Evolutionary conservation across 495 filamentous ascomycete species (phyloP), one percentile per base, ranked within the genome.

Genomic region (Copromyces sp.): DNA sequence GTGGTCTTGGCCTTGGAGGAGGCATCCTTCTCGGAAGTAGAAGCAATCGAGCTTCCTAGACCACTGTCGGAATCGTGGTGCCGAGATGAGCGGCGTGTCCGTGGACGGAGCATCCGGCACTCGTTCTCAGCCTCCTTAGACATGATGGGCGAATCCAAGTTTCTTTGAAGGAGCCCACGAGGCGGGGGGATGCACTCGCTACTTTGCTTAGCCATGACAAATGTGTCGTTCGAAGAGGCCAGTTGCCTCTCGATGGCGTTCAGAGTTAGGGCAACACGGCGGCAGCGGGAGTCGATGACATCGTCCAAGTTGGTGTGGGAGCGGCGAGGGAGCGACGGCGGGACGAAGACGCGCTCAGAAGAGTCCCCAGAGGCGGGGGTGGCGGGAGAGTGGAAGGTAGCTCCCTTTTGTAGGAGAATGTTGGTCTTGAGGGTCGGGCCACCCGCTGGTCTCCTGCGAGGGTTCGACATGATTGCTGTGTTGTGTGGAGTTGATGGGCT

Each of bases 61-160:
- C 87, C 89, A 75, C 88, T 90, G 78, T 91, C 89, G 6, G 89
- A 90, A 71, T 84, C 83, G 78, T 90, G 86, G 75, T 87, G 81
- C 65, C 86, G 84, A 39, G 84, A 83, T 39, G 82, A 77, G 69
- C 84, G 83, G 76, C 84, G 85, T 59, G 81, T 80, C 70, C 86
- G 87, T 53, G 85, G 85, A 37, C 85, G 86, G 61, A 87, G 79
- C 69, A 84, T 78, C 17, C 81, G 81, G 73, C 83, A 78, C 77
- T 83, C 84, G 11, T 73, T 72, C 53, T 83, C 80, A n/a, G 79
- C 70, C 68, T 79, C 79, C 70, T 82, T 81, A 38, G 71, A 75
- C 82, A 84, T 85, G 39, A 77, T 76, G 73, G 80, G 71, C 61
- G 76, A 76, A 68, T 80, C 81, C 73, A 87, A 74, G 71, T 84